Conservation (phyloP, 352 stramenopile genomes). For the Globisporangium carolinianum region DNA sequence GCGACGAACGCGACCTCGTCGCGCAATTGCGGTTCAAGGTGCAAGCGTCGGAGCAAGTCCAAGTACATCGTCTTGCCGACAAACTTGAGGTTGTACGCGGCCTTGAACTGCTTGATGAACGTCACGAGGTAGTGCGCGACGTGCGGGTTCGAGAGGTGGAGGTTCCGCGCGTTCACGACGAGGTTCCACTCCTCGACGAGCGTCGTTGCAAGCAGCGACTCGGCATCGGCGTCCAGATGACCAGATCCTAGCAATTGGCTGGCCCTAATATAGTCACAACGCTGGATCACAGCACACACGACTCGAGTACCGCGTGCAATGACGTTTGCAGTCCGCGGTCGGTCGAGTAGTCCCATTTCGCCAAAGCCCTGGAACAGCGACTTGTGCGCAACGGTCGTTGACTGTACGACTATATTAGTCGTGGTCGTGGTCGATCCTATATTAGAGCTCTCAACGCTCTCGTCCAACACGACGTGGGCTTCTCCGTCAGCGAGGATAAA, state of each 20-base stretch:
- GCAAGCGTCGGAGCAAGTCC: conserved; percentile 55
- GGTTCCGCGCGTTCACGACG: conserved; percentile 43
- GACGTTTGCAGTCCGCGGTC: conserved; percentile 43
- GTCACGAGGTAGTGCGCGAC: conserved; percentile 61
- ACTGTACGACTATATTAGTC: too few relatives aligned
- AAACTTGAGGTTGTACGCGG: conserved; percentile 70
- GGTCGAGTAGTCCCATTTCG: conserved; percentile 70
- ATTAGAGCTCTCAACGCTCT: conserved; percentile 10
- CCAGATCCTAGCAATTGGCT: conserved; percentile 19
- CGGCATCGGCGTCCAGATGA: conserved; percentile 38
- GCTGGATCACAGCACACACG: conserved; percentile 41
- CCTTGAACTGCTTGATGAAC: conserved; percentile 77
- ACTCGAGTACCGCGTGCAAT: conserved; percentile 25
- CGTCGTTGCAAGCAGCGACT: conserved; percentile 49
- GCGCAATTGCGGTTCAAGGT: conserved; percentile 41
- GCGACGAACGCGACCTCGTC: conserved; percentile 54
- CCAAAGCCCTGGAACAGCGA: conserved; percentile 64
- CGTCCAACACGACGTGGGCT: conserved; percentile 42
- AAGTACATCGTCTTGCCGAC: conserved; percentile 69
- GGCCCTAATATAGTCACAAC: conserved; percentile 37
- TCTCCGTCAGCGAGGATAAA: conserved; percentile 65
- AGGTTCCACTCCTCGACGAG: conserved; percentile 70
- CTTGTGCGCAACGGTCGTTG: conserved; percentile 32
- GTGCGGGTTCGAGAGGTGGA: conserved; percentile 59
- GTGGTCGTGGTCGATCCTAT: too few relatives aligned